phyloP scores from a whole-genome alignment of 345 rosid genomes.

The Brassica napus region Da-Ae NC_063448.1:53395501-53396000 shows the following conservation, averaged over 20 bases:
- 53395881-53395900: slow-evolving; percentile 86
- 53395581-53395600: slow-evolving; percentile 60
- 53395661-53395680: slow-evolving; percentile 80
- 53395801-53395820: slow-evolving; percentile 75
- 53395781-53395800: slow-evolving; percentile 50
- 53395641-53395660: slow-evolving; percentile 62
- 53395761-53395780: slow-evolving; percentile 33
- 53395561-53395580: slow-evolving; percentile 45
- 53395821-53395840: slow-evolving; percentile 76
- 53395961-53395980: background rate
- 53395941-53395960: slow-evolving; percentile 58
- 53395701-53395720: slow-evolving; percentile 71
- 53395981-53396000: background rate
- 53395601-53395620: slow-evolving; percentile 66
- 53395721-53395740: slow-evolving; percentile 64
- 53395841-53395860: slow-evolving; percentile 66
- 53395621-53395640: slow-evolving; percentile 71
- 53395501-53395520: slow-evolving; percentile 79
- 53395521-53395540: slow-evolving; percentile 90
- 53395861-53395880: slow-evolving; percentile 79
- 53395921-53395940: slow-evolving; percentile 73
- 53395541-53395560: slow-evolving; percentile 42
- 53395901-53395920: slow-evolving; percentile 84
- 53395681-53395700: slow-evolving; percentile 45
- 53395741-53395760: slow-evolving; percentile 57